phyloP scores from a whole-genome alignment of 2,329 filamentous ascomycete species.

The Ophiocordyceps camponoti-leonardi region DNA sequence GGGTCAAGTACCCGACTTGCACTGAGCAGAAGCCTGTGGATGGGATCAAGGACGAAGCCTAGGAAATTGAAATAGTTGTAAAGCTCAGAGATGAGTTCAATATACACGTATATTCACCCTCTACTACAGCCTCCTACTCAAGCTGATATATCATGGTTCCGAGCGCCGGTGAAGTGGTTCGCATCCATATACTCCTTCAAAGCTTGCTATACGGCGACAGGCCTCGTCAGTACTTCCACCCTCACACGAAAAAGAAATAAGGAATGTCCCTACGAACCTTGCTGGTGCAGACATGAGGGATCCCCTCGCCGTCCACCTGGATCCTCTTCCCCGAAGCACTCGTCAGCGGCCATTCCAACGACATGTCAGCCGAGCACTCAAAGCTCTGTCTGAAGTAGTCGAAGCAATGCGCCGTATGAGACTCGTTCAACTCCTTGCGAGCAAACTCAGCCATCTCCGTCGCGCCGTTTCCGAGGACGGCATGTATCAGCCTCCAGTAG shows the following conservation, averaged over 20 bases:
- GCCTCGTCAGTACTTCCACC: too few relatives aligned
- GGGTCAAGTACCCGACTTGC: slow-evolving; percentile 1
- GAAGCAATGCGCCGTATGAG: slow-evolving; percentile 21
- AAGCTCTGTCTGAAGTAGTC: slow-evolving; percentile 22
- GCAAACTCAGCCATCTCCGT: neutral
- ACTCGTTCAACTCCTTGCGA: neutral
- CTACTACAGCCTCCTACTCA: neutral
- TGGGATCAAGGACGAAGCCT: neutral
- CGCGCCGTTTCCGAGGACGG: slow-evolving; percentile 1
- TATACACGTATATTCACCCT: neutral
- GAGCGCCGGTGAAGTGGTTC: neutral
- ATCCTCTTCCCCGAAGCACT: neutral
- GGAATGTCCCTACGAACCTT: neutral
- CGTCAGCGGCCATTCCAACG: slow-evolving; percentile 3
- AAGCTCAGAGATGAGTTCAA: neutral
- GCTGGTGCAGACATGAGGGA: slow-evolving; percentile 2
- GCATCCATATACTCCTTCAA: slow-evolving; percentile 2
- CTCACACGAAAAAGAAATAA: neutral
- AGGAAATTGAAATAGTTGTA: neutral
- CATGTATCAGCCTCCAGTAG: slow-evolving; percentile 1
- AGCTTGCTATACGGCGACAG: slow-evolving; percentile 1
- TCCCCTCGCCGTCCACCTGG: slow-evolving; percentile 1
- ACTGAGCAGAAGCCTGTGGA: neutral
- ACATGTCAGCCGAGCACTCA: slow-evolving; percentile 16
- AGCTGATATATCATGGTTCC: slow-evolving; percentile 1